Evolutionary conservation across 345 rosid genomes (phyloP).

Genomic region (Mallotus nudiflorus): DNA sequence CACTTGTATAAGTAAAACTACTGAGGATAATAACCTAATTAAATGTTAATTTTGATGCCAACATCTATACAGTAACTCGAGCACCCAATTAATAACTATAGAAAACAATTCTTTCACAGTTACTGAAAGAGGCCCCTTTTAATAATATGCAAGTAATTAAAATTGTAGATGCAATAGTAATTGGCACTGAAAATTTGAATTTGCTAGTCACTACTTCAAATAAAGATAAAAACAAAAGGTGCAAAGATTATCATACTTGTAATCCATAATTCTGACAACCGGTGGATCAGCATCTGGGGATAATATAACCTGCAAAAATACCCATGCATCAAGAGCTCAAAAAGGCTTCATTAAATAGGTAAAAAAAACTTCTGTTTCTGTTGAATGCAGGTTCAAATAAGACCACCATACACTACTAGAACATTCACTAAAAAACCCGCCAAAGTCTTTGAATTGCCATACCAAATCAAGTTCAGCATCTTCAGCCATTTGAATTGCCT

Average conservation of each 20-base stretch:
- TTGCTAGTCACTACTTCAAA: no score
- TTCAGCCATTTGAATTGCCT: conserved; percentile 82
- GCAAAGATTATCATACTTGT: conserved; percentile 47
- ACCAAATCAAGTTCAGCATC: conserved; percentile 92
- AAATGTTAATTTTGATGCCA: neutral
- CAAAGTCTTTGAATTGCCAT: no score
- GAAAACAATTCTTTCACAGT: neutral
- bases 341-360: neutral
- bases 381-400: neutral
- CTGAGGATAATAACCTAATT: neutral
- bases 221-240: neutral
- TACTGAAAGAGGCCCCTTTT: neutral
- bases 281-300: conserved; percentile 98
- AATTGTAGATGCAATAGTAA: neutral
- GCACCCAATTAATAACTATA: neutral
- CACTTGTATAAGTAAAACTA: no score
- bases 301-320: conserved; percentile 65
- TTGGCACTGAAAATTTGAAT: neutral
- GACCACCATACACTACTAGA: no score
- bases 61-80: neutral
- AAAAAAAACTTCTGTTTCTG: neutral
- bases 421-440: no score
- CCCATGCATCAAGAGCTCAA: conserved; percentile 7
- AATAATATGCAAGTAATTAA: neutral
- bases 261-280: conserved; percentile 88